These are phyloP conservation scores for Bidens hawaiensis DNA, from an alignment of 140 eudicot genomes.

Conservation along the genomic window DNA sequence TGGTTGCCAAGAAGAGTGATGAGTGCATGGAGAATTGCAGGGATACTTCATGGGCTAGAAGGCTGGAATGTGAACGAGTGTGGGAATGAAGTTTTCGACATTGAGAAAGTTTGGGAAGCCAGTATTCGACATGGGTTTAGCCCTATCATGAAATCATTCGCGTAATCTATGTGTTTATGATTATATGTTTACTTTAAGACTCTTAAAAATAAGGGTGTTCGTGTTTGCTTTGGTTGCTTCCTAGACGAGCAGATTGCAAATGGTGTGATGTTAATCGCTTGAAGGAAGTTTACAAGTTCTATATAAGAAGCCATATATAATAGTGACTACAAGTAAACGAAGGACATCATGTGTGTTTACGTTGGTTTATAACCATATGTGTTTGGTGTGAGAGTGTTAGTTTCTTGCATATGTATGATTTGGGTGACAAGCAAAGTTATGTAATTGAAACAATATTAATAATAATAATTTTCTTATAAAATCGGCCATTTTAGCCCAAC, in stretches of 20 bases:
- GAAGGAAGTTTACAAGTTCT: neutral
- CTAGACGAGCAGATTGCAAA: neutral
- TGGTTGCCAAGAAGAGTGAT: constrained; percentile 87
- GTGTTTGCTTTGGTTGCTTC: neutral
- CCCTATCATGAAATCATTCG: constrained; percentile 31
- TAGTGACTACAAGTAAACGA: too few relatives aligned
- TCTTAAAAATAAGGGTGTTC: neutral
- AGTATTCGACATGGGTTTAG: constrained; percentile 57
- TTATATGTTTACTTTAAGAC: neutral
- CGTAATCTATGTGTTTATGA: constrained; percentile 3
- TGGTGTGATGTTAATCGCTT: neutral
- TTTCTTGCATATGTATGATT: too few relatives aligned
- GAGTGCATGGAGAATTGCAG: constrained; percentile 89
- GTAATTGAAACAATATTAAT: too few relatives aligned
- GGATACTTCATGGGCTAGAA: constrained; percentile 59
- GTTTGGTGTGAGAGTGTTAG: too few relatives aligned
- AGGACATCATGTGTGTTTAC: too few relatives aligned
- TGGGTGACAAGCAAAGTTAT: too few relatives aligned
- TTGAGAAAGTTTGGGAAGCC: constrained; percentile 63
- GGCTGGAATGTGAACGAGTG: constrained; percentile 58
- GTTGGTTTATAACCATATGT: too few relatives aligned
- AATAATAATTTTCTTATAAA: too few relatives aligned
- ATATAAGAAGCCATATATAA: too few relatives aligned
- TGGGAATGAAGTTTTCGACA: constrained; percentile 44
- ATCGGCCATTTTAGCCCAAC: too few relatives aligned